phyloP scores from a whole-genome alignment of 768 basidiomycete species.

The Wakefieldia striispora region DNA sequence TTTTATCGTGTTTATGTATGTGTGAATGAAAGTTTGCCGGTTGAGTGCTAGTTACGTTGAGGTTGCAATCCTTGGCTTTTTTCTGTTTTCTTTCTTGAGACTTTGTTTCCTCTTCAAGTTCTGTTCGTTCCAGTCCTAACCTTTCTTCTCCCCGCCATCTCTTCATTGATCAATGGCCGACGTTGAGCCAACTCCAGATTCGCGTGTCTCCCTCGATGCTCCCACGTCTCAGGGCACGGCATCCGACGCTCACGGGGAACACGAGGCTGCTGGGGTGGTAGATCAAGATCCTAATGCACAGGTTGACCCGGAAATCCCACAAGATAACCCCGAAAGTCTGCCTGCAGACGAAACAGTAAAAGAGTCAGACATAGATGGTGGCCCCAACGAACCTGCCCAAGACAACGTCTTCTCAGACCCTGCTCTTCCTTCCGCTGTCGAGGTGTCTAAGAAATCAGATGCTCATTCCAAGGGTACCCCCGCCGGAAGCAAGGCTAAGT shows the following conservation, averaged over 20 bases:
- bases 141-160: constrained; percentile 9
- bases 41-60: constrained; percentile 8
- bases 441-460: constrained; percentile 26
- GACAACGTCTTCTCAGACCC: constrained; percentile 20
- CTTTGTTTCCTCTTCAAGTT: constrained; percentile 10
- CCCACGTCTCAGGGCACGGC: constrained; percentile 17
- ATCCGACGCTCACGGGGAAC: constrained; percentile 33
- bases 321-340: constrained; percentile 18
- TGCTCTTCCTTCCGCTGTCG: constrained; percentile 13
- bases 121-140: constrained; percentile 4
- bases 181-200: constrained; percentile 25
- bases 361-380: constrained; percentile 5
- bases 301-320: constrained; percentile 16
- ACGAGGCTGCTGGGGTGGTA: constrained; percentile 38
- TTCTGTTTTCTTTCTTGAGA: constrained; percentile 4
- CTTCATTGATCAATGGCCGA: constrained; percentile 37
- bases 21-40: constrained; percentile 11
- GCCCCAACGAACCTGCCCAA: constrained; percentile 24
- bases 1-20: constrained; percentile 18
- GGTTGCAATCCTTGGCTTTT: constrained; percentile 8
- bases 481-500: constrained; percentile 30
- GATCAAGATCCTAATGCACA: constrained; percentile 27
- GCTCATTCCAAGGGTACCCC: constrained; percentile 27
- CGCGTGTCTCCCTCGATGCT: constrained; percentile 22
- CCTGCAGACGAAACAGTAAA: constrained; percentile 15